phyloP scores from a whole-genome alignment of 768 basidiomycete genomes.

The Dioszegia aurantiaca region DNA sequence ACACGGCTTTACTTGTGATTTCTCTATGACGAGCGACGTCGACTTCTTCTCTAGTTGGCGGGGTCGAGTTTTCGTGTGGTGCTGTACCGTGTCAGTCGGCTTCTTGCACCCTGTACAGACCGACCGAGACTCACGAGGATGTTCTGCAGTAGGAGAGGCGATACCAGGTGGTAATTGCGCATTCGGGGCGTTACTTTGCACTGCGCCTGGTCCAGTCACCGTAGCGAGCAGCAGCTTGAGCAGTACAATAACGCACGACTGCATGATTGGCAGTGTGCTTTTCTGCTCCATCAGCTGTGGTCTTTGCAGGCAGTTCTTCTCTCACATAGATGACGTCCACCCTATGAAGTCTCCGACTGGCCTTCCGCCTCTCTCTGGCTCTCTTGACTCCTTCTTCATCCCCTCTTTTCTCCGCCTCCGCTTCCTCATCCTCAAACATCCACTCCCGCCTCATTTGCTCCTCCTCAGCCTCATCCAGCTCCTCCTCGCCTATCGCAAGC shows the following conservation, averaged over 20 bases:
- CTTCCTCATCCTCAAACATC: slow-evolving; percentile 60
- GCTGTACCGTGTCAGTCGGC: slow-evolving; percentile 5
- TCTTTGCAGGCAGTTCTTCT: background rate
- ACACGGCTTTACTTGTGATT: slow-evolving; percentile 94
- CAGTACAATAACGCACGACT: slow-evolving; percentile 87
- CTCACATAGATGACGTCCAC: slow-evolving; percentile 92
- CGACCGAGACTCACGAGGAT: slow-evolving; percentile 42
- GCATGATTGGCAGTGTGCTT: slow-evolving; percentile 74
- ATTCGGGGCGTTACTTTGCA: slow-evolving; percentile 12
- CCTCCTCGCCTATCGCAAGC: slow-evolving; percentile 31
- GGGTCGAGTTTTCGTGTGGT: slow-evolving; percentile 30
- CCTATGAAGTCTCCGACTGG: slow-evolving; percentile 79
- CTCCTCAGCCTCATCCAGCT: slow-evolving; percentile 42
- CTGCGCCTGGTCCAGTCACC: slow-evolving; percentile 69
- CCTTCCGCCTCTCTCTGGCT: slow-evolving; percentile 39
- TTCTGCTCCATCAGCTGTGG: slow-evolving; percentile 58
- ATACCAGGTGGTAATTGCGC: slow-evolving; percentile 18
- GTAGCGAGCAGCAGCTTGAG: slow-evolving; percentile 89
- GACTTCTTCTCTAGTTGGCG: slow-evolving; percentile 78
- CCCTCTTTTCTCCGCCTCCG: slow-evolving; percentile 55
- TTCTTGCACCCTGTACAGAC: too few species aligned
- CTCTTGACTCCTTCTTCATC: slow-evolving; percentile 35
- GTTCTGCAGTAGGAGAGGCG: slow-evolving; percentile 41
- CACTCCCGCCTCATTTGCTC: slow-evolving; percentile 41
- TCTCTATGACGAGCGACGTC: slow-evolving; percentile 94